Evolutionary conservation across 768 basidiomycete genomes (phyloP).

Genomic region (Neoboletus brunneissimus): DNA sequence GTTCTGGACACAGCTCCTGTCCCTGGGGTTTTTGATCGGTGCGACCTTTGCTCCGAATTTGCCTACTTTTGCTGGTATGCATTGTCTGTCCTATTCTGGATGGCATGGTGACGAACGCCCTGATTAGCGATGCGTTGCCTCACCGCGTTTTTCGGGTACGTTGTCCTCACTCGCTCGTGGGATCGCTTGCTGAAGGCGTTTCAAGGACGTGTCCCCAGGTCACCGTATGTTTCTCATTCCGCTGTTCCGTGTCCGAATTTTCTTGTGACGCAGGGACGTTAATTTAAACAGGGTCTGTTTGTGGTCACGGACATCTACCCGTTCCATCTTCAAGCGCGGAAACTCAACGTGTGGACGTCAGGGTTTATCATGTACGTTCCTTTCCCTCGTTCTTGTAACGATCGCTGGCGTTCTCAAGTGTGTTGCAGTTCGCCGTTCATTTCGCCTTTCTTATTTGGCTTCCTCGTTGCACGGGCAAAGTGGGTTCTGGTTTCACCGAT

Average conservation of each 20-base stretch:
- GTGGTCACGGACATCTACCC: slow-evolving; percentile 51
- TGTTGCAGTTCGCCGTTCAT: slow-evolving; percentile 31
- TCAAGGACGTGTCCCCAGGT: slow-evolving; percentile 51
- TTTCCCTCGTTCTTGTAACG: slow-evolving; percentile 30
- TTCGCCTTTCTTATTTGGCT: slow-evolving; percentile 31
- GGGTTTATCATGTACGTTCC: slow-evolving; percentile 53
- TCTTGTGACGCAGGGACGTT: background rate
- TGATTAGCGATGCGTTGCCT: slow-evolving; percentile 32
- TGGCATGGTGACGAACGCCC: background rate
- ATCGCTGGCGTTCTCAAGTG: slow-evolving; percentile 21
- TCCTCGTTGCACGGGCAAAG: slow-evolving; percentile 27
- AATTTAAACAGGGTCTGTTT: slow-evolving; percentile 37
- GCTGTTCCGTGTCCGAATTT: background rate
- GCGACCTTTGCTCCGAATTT: slow-evolving; percentile 51
- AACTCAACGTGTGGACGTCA: slow-evolving; percentile 52
- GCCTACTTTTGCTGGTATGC: slow-evolving; percentile 43
- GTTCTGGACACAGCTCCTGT: slow-evolving; percentile 38
- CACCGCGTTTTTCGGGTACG: slow-evolving; percentile 33
- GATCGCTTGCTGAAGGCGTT: background rate
- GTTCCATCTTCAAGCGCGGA: slow-evolving; percentile 52
- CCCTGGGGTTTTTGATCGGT: slow-evolving; percentile 47
- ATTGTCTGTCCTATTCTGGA: background rate
- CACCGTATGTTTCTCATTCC: slow-evolving; percentile 30
- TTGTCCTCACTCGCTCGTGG: background rate
- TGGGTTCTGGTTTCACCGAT: slow-evolving; percentile 7